These are phyloP conservation scores for Aureobasidium zeae DNA, from an alignment of 2,329 filamentous ascomycete genomes.

Conservation along the genomic window DNA sequence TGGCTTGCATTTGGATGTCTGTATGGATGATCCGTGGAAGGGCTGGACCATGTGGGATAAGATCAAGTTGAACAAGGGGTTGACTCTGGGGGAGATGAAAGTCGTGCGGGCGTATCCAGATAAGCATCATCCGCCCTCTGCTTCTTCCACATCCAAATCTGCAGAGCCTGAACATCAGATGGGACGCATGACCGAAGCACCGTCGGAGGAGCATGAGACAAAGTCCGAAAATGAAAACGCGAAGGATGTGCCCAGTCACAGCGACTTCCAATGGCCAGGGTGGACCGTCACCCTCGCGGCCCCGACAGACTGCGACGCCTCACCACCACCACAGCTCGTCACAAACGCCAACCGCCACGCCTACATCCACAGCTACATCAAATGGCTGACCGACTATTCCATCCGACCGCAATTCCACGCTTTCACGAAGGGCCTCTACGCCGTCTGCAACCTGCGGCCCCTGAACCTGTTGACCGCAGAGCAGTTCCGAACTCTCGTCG, in stretches of 20 bases:
- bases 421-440: constrained; percentile 71
- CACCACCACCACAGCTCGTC: constrained; percentile 65
- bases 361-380: constrained; percentile 78
- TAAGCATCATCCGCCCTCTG: constrained; percentile 15
- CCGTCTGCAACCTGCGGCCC: constrained; percentile 61
- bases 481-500: constrained; percentile 67
- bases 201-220: background rate
- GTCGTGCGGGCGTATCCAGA: constrained; percentile 3
- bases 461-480: constrained; percentile 60
- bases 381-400: constrained; percentile 70
- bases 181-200: too few relatives aligned
- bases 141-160: background rate
- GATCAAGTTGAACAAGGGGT: constrained; percentile 3
- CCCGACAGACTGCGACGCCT: constrained; percentile 33
- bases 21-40: constrained; percentile 35
- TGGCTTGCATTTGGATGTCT: constrained; percentile 44
- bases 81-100: constrained; percentile 4
- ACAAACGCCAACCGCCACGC: constrained; percentile 68
- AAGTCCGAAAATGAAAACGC: background rate
- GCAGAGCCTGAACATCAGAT: background rate
- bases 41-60: constrained; percentile 7
- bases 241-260: background rate
- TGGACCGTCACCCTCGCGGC: constrained; percentile 34
- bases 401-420: constrained; percentile 68
- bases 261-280: constrained; percentile 43